These are phyloP conservation scores for Monilinia laxa DNA, from an alignment of 2,329 filamentous ascomycete species.

Conservation along the genomic window DNA sequence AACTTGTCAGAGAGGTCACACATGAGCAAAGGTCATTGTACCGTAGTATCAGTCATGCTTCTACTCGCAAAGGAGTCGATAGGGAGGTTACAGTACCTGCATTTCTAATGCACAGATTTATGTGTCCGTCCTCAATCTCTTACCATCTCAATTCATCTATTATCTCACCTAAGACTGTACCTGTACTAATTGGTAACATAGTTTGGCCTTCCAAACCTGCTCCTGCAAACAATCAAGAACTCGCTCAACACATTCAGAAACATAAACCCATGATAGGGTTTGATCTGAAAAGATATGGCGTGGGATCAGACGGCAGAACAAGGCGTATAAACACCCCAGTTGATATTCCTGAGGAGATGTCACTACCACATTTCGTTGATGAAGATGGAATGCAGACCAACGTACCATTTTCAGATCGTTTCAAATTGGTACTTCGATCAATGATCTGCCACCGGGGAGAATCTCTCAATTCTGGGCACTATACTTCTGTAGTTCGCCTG, in stretches of 20 bases:
- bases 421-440: slow-evolving; percentile 88
- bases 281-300: slow-evolving; percentile 85
- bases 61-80: slow-evolving; percentile 41
- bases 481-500: slow-evolving; percentile 80
- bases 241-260: slow-evolving; percentile 83
- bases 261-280: slow-evolving; percentile 85
- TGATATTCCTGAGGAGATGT: slow-evolving; percentile 85
- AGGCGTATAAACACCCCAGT: slow-evolving; percentile 77
- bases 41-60: slow-evolving; percentile 38
- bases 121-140: slow-evolving; percentile 63
- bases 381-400: slow-evolving; percentile 64
- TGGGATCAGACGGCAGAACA: slow-evolving; percentile 66
- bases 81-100: slow-evolving; percentile 94
- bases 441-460: slow-evolving; percentile 89
- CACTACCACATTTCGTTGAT: slow-evolving; percentile 86
- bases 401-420: slow-evolving; percentile 74
- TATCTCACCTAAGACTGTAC: slow-evolving; percentile 18
- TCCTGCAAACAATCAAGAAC: slow-evolving; percentile 68
- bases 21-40: slow-evolving; percentile 39
- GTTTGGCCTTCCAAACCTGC: slow-evolving; percentile 80
- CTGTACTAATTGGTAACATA: slow-evolving; percentile 46
- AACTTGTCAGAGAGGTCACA: slow-evolving; percentile 19
- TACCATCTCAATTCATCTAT: slow-evolving; percentile 28
- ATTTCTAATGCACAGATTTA: background rate
- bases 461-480: slow-evolving; percentile 86